phyloP scores from a whole-genome alignment of 2,329 filamentous ascomycete species.

The Aureobasidium mangrovei region DNA sequence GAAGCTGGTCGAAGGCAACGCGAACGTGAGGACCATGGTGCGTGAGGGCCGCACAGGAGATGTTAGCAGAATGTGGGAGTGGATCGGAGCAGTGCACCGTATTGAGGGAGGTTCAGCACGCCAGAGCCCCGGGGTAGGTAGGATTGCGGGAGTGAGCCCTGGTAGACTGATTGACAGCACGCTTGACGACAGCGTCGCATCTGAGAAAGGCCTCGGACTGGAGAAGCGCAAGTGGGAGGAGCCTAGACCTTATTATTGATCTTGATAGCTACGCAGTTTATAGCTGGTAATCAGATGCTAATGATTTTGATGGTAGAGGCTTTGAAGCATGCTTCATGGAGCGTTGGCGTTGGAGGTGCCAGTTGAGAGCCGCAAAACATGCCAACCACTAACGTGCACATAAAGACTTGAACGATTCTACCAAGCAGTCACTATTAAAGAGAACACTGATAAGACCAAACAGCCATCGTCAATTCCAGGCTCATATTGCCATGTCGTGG shows the following conservation, averaged over 20 bases:
- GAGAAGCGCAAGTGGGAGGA: slow-evolving; percentile 39
- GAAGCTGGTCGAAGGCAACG: slow-evolving; percentile 82
- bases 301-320: background rate
- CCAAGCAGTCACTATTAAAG: too few species aligned
- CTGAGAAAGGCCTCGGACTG: slow-evolving; percentile 24
- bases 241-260: slow-evolving; percentile 37
- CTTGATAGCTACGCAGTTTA: background rate
- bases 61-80: slow-evolving; percentile 58
- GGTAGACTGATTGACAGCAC: background rate
- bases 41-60: slow-evolving; percentile 49
- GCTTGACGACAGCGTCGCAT: slow-evolving; percentile 17
- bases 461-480: too few species aligned
- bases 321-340: too few species aligned
- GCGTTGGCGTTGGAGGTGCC: too few species aligned
- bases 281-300: background rate
- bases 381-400: too few species aligned
- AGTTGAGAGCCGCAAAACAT: too few species aligned
- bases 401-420: too few species aligned
- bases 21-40: slow-evolving; percentile 75
- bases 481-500: too few species aligned
- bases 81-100: slow-evolving; percentile 49
- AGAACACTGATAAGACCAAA: too few species aligned
- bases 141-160: slow-evolving; percentile 16
- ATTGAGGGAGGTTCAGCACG: slow-evolving; percentile 23
- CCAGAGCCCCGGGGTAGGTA: slow-evolving; percentile 20